phyloP scores from a whole-genome alignment of 75 land plant genomes.

The Ceratopteris richardii region DNA sequence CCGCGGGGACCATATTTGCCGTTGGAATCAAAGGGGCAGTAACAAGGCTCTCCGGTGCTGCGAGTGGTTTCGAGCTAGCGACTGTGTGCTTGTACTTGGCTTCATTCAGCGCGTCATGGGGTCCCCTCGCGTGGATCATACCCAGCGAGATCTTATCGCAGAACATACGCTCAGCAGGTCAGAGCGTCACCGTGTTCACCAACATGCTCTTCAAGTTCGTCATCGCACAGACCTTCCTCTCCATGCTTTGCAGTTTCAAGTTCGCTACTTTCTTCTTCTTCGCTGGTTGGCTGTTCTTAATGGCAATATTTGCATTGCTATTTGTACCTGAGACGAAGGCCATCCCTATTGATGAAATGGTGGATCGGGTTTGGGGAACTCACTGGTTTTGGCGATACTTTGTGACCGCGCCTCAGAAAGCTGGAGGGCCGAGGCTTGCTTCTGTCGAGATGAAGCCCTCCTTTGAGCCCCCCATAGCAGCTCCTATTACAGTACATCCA shows the following conservation, averaged over 20 bases:
- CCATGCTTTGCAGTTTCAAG: conserved; percentile 14
- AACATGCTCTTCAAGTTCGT: conserved; percentile 31
- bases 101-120: too few species aligned
- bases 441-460: too few species aligned
- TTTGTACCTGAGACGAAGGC: conserved; percentile 29
- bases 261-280: conserved; percentile 25
- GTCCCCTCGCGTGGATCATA: conserved; percentile 17
- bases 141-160: conserved; percentile 20
- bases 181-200: conserved; percentile 8
- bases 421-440: too few species aligned
- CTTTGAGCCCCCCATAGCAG: too few species aligned
- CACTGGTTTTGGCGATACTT: not conserved
- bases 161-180: conserved; percentile 21
- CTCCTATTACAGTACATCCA: too few species aligned
- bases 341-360: conserved; percentile 20
- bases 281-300: conserved; percentile 18
- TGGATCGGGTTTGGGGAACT: not conserved
- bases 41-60: too few species aligned
- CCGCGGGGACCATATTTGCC: too few species aligned
- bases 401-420: not conserved
- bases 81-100: too few species aligned
- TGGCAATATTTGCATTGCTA: conserved; percentile 14
- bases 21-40: too few species aligned
- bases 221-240: conserved; percentile 20
- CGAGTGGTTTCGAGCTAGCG: too few species aligned